These are phyloP conservation scores for Rhodosporidiobolus sp. DNA, from an alignment of 768 basidiomycete genomes.

Conservation along the genomic window DNA sequence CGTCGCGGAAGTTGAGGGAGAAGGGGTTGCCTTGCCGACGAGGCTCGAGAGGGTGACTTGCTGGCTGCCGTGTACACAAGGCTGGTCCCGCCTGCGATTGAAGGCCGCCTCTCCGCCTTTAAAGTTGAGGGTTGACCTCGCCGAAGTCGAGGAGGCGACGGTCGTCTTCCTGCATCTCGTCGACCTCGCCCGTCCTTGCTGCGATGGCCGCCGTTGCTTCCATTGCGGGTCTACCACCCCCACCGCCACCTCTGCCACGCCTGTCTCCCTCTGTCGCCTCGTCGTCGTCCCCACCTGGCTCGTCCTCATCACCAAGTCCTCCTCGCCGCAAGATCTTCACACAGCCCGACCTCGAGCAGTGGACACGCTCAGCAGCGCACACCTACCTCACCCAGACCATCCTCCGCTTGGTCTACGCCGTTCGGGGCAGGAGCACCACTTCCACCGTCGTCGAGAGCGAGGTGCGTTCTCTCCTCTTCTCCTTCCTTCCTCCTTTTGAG, in stretches of 20 bases:
- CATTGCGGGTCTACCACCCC: neutral
- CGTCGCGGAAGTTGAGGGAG: too few relatives aligned
- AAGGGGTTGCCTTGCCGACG: too few relatives aligned
- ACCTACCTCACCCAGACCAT: slow-evolving; percentile 65
- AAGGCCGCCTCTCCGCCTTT: too few relatives aligned
- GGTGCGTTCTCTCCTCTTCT: slow-evolving; percentile 55
- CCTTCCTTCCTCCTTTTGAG: neutral
- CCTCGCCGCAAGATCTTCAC: slow-evolving; percentile 58
- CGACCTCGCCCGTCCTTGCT: too few relatives aligned
- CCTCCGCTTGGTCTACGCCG: slow-evolving; percentile 66
- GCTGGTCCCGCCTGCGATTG: too few relatives aligned
- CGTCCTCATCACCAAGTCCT: neutral
- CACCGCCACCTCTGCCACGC: neutral
- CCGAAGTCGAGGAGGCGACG: too few relatives aligned
- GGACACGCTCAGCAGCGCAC: slow-evolving; percentile 69
- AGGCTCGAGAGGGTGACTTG: too few relatives aligned
- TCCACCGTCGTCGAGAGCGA: slow-evolving; percentile 55
- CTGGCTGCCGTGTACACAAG: too few relatives aligned
- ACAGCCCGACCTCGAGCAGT: slow-evolving; percentile 71
- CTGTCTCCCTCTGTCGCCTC: neutral
- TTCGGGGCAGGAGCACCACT: slow-evolving; percentile 69
- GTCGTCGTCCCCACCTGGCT: neutral
- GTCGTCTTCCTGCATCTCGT: too few relatives aligned
- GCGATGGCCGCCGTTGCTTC: too few relatives aligned
- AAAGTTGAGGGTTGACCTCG: too few relatives aligned